phyloP scores from a whole-genome alignment of 2,329 filamentous ascomycete species.

The Neofusicoccum laricinum region DNA sequence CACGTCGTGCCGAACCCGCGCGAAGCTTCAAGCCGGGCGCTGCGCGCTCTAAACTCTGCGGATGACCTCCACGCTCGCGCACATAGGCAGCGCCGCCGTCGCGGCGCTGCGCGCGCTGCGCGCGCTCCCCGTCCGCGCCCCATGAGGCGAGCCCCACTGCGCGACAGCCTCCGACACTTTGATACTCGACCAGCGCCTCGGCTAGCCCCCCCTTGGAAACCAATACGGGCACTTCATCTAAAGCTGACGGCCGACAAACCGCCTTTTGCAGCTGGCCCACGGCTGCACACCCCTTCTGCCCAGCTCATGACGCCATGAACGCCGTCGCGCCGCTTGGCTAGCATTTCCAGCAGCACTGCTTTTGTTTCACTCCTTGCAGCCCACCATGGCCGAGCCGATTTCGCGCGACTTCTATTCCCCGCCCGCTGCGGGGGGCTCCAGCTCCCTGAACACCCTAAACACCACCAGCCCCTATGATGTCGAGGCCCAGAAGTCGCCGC shows the following conservation, averaged over 20 bases:
- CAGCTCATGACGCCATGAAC: neutral
- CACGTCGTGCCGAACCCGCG: neutral
- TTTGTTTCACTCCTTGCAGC: neutral
- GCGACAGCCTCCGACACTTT: conserved; percentile 6
- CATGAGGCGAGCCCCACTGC: neutral
- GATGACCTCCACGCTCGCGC: neutral
- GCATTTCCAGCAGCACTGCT: neutral
- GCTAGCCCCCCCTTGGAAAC: neutral
- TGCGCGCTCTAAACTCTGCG: neutral
- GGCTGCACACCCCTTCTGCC: conserved; percentile 3
- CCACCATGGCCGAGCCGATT: conserved; percentile 11
- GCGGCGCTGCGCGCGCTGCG: neutral
- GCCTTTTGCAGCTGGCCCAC: neutral
- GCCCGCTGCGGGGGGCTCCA: neutral
- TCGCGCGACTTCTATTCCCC: conserved; percentile 15
- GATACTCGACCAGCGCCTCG: conserved; percentile 10
- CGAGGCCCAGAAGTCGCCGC: conserved; percentile 9
- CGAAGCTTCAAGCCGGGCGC: neutral
- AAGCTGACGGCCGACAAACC: neutral
- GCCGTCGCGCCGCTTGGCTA: neutral
- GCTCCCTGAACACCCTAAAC: neutral
- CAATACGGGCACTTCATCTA: conserved; percentile 7
- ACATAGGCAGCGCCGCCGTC: neutral
- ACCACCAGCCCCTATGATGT: conserved; percentile 11
- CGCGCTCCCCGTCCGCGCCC: neutral